These are phyloP conservation scores for Scedosporium boydii DNA, from an alignment of 2,329 filamentous ascomycete genomes.

Conservation along the genomic window DNA sequence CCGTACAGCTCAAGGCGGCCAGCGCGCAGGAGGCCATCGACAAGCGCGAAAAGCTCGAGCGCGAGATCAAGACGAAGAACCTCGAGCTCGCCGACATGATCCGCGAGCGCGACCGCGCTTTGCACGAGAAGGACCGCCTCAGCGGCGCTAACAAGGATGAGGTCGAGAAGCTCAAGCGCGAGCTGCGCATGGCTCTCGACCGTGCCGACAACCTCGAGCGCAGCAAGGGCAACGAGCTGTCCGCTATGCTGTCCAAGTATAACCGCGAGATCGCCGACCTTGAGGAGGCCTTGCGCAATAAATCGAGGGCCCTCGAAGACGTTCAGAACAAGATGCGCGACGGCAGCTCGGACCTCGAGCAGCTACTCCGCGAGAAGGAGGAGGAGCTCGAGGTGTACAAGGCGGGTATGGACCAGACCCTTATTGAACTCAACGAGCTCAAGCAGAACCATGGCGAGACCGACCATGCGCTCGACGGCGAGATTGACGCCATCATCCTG, in stretches of 20 bases:
- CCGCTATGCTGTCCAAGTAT: constrained; percentile 88
- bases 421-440: constrained; percentile 85
- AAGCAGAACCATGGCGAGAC: constrained; percentile 65
- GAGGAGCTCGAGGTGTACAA: constrained; percentile 98
- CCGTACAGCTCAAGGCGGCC: constrained; percentile 89
- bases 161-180: constrained; percentile 85
- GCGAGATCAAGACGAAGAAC: constrained; percentile 98
- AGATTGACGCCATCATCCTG: constrained; percentile 82
- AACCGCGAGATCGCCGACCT: constrained; percentile 96
- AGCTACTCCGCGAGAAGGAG: constrained; percentile 83
- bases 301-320: constrained; percentile 80
- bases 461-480: constrained; percentile 74
- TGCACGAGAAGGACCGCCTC: constrained; percentile 87
- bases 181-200: constrained; percentile 85
- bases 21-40: constrained; percentile 97
- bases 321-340: constrained; percentile 68
- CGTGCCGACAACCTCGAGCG: constrained; percentile 86
- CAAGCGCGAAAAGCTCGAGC: constrained; percentile 84
- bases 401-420: constrained; percentile 91
- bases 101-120: constrained; percentile 81
- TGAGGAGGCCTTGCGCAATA: constrained; percentile 82
- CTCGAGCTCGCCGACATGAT: constrained; percentile 99
- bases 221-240: constrained; percentile 89
- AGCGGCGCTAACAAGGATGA: constrained; percentile 85
- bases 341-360: constrained; percentile 76